Evolutionary conservation across 2,329 filamentous ascomycete species (phyloP), one percentile per base, ranked within the genome.

Genomic region (Sporothrix luriei): DNA sequence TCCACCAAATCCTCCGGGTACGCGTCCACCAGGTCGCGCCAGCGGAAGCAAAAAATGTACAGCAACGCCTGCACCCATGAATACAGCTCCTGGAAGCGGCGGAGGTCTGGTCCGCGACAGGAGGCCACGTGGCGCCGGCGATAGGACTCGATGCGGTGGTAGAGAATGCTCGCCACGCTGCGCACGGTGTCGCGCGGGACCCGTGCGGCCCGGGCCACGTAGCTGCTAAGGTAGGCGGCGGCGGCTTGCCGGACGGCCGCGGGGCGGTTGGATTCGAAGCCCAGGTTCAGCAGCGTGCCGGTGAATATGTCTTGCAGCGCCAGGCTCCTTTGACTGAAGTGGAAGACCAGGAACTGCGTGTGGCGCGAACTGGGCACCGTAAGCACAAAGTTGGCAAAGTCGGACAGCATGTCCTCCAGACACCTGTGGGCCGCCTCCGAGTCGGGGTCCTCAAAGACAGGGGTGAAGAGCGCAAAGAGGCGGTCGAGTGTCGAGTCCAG

Each of bases 1-100:
- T 87, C 91, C 70, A 87, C 85, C 71, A 80, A 83, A 71, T 88
- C 84, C 71, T 88, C 84, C 1, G 86, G 82, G 3, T 85, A 86
- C 1, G 86, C 85, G 24, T 87, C 83, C 69, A 92, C 90, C 61
- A 99, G 84, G 76, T 98, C 94, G 72, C 93, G 90, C 95, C 95
- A 99, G 69, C 95, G 90, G 83, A 99, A 99, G 82, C 95, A 99
- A 77, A 97, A 97, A 71, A 97, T 94, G 81, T 97, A 97, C 29
- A 97, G 86, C 2, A 96, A 84, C 1, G 93, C 93, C 79, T 97
- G 94, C n/a, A 91, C 88, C 62, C 93, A 88, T 21, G 91, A 89
- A 78, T 97, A 97, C 80, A 96, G 97, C 16, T 91, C 88, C 62
- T 89, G 88, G 77, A 94, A 97, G 61, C 91, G 89, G 72, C 90